Base-by-base conservation (phyloP, 2,329 filamentous ascomycete species). In the Ascocoryne sarcoides region DNA sequence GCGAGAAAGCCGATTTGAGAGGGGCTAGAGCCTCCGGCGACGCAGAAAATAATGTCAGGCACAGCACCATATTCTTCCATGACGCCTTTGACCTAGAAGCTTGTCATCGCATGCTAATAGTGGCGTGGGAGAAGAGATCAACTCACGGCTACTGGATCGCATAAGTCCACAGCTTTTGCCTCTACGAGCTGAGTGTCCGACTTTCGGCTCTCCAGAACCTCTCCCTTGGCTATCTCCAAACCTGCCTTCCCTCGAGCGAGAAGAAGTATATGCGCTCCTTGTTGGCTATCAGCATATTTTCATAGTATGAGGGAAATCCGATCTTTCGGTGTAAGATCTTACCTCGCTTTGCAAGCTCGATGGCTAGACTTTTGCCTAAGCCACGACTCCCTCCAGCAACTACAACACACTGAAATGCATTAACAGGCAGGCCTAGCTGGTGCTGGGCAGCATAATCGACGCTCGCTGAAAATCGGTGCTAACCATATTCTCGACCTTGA, bases 1-100 rank as follows among this genome's bases (percentile, higher is more conserved):
- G 39, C 43, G 12, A 45, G 39, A 20, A 45, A 42, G 2, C 43
- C 43, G 10, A 45, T 42, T 31, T 45, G 35, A 21, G 34, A 29
- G 20, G 43, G 43, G 17, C 28, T 42, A 12, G 42, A 37, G 26
- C 43, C 43, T 20, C 43, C 43, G 16, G 43, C 43, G 17, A 45
- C 43, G 26, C 38, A 45, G 26, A 45, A 32, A 10, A 45, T 10
- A 21, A 36, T 32, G 18, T 38, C 34, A 36, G 43, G 43, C 10
- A 36, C 28, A 19, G 28, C 16, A 17, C 26, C 32, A 10, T 37
- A 40, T 7, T 31, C 5, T 10, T 10, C 17, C 15, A 44, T 28
- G 3, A 19, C 20, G 15, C 21, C 20, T 32, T 32, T 32, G 16
- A 38, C 36, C 36, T 38, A 30, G 16, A 37, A 30, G 14, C 2